Evolutionary conservation across 1,139 yeast species (phyloP).

Genomic region (Pichia norvegensis): DNA sequence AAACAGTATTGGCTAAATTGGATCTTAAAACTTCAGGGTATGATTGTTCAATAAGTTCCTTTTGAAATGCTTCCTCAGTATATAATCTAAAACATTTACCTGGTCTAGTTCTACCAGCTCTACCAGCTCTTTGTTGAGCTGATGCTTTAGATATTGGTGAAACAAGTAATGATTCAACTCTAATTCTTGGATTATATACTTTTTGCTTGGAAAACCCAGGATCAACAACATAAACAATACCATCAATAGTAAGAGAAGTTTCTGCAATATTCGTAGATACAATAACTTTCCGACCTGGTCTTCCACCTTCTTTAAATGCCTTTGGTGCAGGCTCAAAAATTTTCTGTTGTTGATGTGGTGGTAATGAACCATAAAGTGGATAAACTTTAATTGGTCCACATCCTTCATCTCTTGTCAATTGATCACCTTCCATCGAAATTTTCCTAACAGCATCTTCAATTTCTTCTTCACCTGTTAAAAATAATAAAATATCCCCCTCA

Average conservation of each 20-base stretch:
- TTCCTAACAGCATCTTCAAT: slow-evolving; percentile 95
- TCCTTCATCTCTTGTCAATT: slow-evolving; percentile 75
- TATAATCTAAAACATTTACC: slow-evolving; percentile 95
- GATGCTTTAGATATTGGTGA: slow-evolving; percentile 96
- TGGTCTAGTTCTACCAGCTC: slow-evolving; percentile 99
- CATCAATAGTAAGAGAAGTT: slow-evolving; percentile 95
- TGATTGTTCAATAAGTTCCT: slow-evolving; percentile 88
- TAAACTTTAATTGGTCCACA: slow-evolving; percentile 86
- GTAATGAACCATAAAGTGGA: slow-evolving; percentile 91
- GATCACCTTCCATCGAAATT: slow-evolving; percentile 81
- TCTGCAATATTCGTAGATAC: slow-evolving; percentile 97
- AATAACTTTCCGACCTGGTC: slow-evolving; percentile 89
- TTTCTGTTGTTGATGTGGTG: slow-evolving; percentile 90
- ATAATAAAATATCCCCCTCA: slow-evolving; percentile 82
- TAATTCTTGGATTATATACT: slow-evolving; percentile 90
- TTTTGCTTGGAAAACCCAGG: slow-evolving; percentile 97
- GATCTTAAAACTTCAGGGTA: slow-evolving; percentile 92
- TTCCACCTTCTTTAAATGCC: slow-evolving; percentile 54
- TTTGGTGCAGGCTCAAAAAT: slow-evolving; percentile 88
- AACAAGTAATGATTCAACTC: slow-evolving; percentile 89
- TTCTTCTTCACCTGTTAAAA: slow-evolving; percentile 96
- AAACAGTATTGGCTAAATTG: slow-evolving; percentile 83
- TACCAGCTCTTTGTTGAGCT: slow-evolving; percentile 98
- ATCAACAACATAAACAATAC: slow-evolving; percentile 93
- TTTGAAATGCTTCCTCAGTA: slow-evolving; percentile 93